phyloP scores from a whole-genome alignment of 169 alveolate genomes.

The Cryptosporidium felis region DNA sequence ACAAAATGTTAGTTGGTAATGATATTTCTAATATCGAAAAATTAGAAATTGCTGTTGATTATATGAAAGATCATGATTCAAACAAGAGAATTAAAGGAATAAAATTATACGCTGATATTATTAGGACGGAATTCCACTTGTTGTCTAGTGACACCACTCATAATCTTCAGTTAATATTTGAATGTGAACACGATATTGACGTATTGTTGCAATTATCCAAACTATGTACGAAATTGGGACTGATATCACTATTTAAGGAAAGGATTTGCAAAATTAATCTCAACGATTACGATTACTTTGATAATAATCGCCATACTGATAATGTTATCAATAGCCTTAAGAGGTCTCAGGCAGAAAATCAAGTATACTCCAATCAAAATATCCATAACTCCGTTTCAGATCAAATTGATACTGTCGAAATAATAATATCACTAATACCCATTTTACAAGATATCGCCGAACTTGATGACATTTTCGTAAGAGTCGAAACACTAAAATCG shows the following conservation, averaged over 20 bases:
- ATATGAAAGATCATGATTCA: conserved; percentile 27
- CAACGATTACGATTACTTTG: conserved; percentile 17
- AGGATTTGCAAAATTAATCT: not conserved
- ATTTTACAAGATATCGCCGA: conserved; percentile 69
- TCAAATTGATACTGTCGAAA: conserved; percentile 15
- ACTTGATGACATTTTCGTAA: conserved; percentile 47
- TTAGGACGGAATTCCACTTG: not conserved
- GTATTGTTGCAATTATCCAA: conserved; percentile 35
- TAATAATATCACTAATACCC: not conserved
- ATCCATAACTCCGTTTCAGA: too few relatives aligned
- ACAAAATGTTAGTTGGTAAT: not conserved
- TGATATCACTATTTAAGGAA: conserved; percentile 8
- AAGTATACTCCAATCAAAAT: too few relatives aligned
- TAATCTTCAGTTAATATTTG: conserved; percentile 21
- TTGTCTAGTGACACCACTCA: not conserved
- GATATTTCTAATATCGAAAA: not conserved
- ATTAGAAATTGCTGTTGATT: not conserved
- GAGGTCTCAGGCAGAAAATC: too few relatives aligned
- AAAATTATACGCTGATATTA: not conserved
- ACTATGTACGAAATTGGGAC: conserved; percentile 28
- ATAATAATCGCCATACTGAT: not conserved
- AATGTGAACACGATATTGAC: conserved; percentile 52
- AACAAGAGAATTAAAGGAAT: conserved; percentile 37
- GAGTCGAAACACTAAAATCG: conserved; percentile 57
- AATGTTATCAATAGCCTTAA: too few relatives aligned